phyloP scores from a whole-genome alignment of 495 filamentous ascomycete species.

The Penicillium maclennaniae region DNA sequence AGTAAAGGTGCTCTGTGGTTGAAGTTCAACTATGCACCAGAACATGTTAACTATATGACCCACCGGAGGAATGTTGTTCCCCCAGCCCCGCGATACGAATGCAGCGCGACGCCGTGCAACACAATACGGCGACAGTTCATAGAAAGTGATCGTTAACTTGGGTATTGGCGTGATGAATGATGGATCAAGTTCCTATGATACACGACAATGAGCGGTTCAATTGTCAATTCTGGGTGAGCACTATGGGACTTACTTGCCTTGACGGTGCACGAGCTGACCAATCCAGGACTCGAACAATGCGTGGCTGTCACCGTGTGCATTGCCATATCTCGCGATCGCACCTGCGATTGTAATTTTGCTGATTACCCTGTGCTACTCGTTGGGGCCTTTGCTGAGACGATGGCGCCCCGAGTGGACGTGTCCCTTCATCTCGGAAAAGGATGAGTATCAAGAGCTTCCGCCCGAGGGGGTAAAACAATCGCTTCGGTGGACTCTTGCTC shows the following conservation, averaged over 20 bases:
- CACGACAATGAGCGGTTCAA: not conserved
- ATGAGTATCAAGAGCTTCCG: constrained; percentile 28
- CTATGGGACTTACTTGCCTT: constrained; percentile 2
- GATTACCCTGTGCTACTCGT: constrained; percentile 34
- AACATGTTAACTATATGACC: not conserved
- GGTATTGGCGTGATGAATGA: constrained; percentile 10
- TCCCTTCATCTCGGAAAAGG: constrained; percentile 45
- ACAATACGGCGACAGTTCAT: not conserved
- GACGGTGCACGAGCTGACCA: constrained; percentile 11
- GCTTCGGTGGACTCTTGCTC: constrained; percentile 29
- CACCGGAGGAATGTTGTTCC: constrained; percentile 19
- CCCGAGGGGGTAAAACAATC: constrained; percentile 22
- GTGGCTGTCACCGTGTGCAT: constrained; percentile 43
- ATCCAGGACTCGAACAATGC: constrained; percentile 49
- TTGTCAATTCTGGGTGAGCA: constrained; percentile 27
- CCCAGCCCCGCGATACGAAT: constrained; percentile 6
- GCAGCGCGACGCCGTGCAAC: not conserved
- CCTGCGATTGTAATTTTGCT: constrained; percentile 41
- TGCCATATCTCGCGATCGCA: constrained; percentile 44
- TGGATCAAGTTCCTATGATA: constrained; percentile 21
- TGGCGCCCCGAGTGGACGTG: constrained; percentile 48
- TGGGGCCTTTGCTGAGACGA: constrained; percentile 20
- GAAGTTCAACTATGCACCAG: not conserved
- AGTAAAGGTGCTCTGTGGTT: too few relatives aligned
- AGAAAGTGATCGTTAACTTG: not conserved